Evolutionary conservation across 108 stramenopile species (phyloP), one percentile per base, ranked within the genome.

Genomic region (Nitzschia inconspicua): DNA sequence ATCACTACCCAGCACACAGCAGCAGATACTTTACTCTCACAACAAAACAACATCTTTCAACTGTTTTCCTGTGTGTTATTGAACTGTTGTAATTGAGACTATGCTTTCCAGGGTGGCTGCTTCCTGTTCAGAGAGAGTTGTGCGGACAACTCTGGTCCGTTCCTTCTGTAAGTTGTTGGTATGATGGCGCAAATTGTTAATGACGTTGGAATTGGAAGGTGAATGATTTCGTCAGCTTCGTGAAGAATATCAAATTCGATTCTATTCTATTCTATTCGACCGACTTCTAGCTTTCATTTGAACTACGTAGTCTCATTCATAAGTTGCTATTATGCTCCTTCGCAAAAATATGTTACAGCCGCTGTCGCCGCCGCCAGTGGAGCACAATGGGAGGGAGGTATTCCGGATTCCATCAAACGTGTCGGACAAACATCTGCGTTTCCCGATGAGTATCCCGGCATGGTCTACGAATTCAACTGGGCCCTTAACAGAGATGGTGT

Each of bases 391-490:
- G 60, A 70, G 37, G 68, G 60, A 57, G 67, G 62, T 13, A 56
- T 88, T n/a, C 84, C 88, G 14, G 82, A 83, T 9, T 60, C 55
- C 57, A 66, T 88, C 60, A 77, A 73, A 42, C 76, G 91, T 18
- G 76, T 89, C 43, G 85, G 85, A 60, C 52, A 73, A 36, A 54
- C 84, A 23, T 59, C 43, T 18, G 66, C 70, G 13, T 84, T 86
- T 71, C 91, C 88, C 26, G 75, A 93, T 65, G 91, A 93, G 76
- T 85, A 82, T 41, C 91, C 91, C 37, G 91, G 91, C 30, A 85
- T 86, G 57, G 78, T 79, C 49, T 93, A 93, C 70, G 78, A 70
- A 16, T 93, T 93, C 86, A 93, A 93, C 72, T 93, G 91, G 91
- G 70, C 68, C 49, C 80, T 93, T 57, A 86, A 89, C 50, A 82